A percentile compares a stretch with the other conserved stretches of the same genome.
These are phyloP conservation scores for Lactifluus hygrophoroides DNA, from an alignment of 768 basidiomycete genomes.

Conservation along the genomic window DNA sequence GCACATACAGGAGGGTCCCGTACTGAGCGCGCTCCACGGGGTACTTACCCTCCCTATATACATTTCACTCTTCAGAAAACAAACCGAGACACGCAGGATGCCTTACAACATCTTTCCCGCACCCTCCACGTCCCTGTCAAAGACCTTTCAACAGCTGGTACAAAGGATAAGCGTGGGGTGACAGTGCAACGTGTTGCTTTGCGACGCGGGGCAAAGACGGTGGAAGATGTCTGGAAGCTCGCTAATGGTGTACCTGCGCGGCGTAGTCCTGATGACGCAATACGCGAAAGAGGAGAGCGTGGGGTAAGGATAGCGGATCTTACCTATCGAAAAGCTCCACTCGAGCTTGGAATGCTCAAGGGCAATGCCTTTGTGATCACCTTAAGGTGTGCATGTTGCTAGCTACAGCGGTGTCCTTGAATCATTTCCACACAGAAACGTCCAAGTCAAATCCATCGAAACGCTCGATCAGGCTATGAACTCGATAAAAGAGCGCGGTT, in stretches of 20 bases:
- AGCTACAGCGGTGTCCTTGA: background rate
- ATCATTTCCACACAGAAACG: slow-evolving; percentile 48
- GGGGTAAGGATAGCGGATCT: slow-evolving; percentile 86
- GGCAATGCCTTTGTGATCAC: slow-evolving; percentile 96
- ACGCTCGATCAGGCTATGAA: slow-evolving; percentile 68
- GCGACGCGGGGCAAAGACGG: slow-evolving; percentile 63
- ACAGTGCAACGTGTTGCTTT: slow-evolving; percentile 89
- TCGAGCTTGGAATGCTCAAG: slow-evolving; percentile 94
- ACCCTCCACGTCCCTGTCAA: slow-evolving; percentile 67
- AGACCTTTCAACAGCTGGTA: slow-evolving; percentile 87
- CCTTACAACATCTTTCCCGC: slow-evolving; percentile 71
- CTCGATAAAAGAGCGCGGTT: slow-evolving; percentile 75
- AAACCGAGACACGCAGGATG: slow-evolving; percentile 96
- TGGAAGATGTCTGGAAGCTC: slow-evolving; percentile 78
- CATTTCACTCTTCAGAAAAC: slow-evolving; percentile 97
- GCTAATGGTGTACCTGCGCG: slow-evolving; percentile 60
- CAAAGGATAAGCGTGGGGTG: slow-evolving; percentile 97
- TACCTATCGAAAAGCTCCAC: slow-evolving; percentile 67
- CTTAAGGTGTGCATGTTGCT: slow-evolving; percentile 53
- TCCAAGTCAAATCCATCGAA: slow-evolving; percentile 66
- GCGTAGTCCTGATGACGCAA: slow-evolving; percentile 46
- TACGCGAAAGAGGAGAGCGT: slow-evolving; percentile 74
- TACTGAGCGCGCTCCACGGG: slow-evolving; percentile 44
- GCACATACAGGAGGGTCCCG: slow-evolving; percentile 20
- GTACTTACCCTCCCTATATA: slow-evolving; percentile 76